These are phyloP conservation scores for Penicillium roqueforti DNA, from an alignment of 495 filamentous ascomycete species.

Conservation along the genomic window DNA sequence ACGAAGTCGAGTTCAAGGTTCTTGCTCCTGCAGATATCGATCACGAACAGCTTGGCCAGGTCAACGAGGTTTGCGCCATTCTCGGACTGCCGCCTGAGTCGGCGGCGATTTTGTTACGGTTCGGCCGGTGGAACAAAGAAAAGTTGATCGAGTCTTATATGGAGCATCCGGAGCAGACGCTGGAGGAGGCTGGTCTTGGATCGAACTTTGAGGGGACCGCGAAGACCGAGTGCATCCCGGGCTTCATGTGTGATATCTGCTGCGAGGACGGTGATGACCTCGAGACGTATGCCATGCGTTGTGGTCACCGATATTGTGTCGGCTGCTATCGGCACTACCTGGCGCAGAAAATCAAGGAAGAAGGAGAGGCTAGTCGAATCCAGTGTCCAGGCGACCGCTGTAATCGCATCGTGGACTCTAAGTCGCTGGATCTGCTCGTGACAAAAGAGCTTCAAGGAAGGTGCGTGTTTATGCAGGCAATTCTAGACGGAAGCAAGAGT, in stretches of 20 bases:
- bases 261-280: constrained; percentile 80
- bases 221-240: constrained; percentile 62
- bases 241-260: constrained; percentile 92
- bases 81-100: constrained; percentile 82
- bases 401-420: constrained; percentile 85
- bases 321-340: constrained; percentile 92
- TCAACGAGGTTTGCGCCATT: constrained; percentile 84
- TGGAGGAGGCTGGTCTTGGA: constrained; percentile 84
- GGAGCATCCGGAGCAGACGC: constrained; percentile 68
- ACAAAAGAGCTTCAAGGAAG: constrained; percentile 64
- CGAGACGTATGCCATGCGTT: constrained; percentile 92
- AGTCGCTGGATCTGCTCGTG: constrained; percentile 79
- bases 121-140: constrained; percentile 93
- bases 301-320: constrained; percentile 91
- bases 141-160: constrained; percentile 91
- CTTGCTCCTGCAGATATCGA: constrained; percentile 76
- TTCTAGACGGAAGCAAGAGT: not conserved
- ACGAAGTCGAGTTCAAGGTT: constrained; percentile 82
- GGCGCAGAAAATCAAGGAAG: constrained; percentile 83
- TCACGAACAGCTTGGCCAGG: constrained; percentile 72
- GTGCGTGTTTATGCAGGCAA: constrained; percentile 28
- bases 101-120: constrained; percentile 80
- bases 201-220: constrained; percentile 57
- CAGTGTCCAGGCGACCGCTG: constrained; percentile 87
- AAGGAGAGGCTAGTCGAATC: constrained; percentile 92